Percentiles rank a stretch among this genome's conserved stretches.
Evolutionary conservation across 768 basidiomycete genomes (phyloP).

Genomic region (Psilocybe cubensis): DNA sequence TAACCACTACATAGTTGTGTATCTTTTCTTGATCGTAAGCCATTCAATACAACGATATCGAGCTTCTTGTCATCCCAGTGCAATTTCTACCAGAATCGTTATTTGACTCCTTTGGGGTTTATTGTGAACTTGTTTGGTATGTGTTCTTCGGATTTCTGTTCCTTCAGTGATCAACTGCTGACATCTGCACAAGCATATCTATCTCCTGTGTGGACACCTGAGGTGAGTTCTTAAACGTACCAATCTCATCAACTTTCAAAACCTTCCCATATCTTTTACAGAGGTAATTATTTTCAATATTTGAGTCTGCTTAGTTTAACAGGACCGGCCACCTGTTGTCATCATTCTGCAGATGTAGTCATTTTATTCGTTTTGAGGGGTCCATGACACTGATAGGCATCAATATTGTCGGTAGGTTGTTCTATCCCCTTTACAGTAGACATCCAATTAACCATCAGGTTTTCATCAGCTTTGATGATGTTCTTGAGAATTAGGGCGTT

Average conservation of each 20-base stretch:
- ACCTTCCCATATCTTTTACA: neutral
- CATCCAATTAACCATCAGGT: neutral
- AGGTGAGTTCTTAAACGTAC: too few species aligned
- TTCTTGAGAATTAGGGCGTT: constrained; percentile 47
- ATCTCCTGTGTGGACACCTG: constrained; percentile 39
- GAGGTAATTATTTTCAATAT: neutral
- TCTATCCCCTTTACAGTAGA: neutral
- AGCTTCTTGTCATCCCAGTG: too few species aligned
- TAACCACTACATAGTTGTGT: constrained; percentile 33
- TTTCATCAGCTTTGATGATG: constrained; percentile 50
- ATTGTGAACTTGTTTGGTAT: constrained; percentile 55
- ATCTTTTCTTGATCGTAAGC: constrained; percentile 44
- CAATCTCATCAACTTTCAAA: neutral
- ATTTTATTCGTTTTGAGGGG: constrained; percentile 54
- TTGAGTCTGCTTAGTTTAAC: too few species aligned
- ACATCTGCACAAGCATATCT: constrained; percentile 43
- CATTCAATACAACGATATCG: neutral
- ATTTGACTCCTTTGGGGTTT: constrained; percentile 63
- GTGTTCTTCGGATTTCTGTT: neutral
- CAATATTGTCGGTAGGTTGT: constrained; percentile 40
- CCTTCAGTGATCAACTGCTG: neutral
- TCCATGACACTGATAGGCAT: constrained; percentile 56
- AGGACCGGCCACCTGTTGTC: too few species aligned
- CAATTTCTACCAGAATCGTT: constrained; percentile 51
- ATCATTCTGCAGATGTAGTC: constrained; percentile 35